Conservation (phyloP, 2,329 filamentous ascomycete genomes). For the Colletotrichum spinosum region DNA sequence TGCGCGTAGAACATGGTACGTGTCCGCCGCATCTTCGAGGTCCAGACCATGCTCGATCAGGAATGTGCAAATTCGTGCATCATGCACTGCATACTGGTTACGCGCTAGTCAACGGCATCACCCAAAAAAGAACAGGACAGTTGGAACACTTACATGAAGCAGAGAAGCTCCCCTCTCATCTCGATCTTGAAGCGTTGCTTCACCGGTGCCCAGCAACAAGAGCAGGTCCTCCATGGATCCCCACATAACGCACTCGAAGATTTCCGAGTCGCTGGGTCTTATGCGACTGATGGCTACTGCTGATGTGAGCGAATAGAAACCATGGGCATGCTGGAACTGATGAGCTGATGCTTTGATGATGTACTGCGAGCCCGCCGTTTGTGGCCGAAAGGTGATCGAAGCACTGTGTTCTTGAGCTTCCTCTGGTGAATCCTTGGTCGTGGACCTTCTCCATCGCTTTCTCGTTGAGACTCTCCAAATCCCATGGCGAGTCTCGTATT, state of each 20-base stretch:
- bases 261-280: neutral
- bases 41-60: constrained; percentile 1
- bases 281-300: neutral
- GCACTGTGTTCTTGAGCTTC: neutral
- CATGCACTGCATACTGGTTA: neutral
- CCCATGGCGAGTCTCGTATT: neutral
- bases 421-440: neutral
- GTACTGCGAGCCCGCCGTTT: neutral
- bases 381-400: neutral
- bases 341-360: neutral
- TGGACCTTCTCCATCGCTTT: neutral
- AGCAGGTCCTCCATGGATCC: neutral
- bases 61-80: neutral
- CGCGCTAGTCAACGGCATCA: accelerated
- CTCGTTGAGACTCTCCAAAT: neutral
- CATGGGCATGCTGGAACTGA: neutral
- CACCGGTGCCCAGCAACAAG: neutral
- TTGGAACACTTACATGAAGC: constrained; percentile 1
- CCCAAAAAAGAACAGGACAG: neutral
- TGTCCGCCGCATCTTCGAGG: neutral
- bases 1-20: neutral
- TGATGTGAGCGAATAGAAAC: neutral
- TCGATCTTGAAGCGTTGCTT: constrained; percentile 10
- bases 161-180: neutral
- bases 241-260: neutral